Evolutionary conservation across 495 filamentous ascomycete species (phyloP).

Genomic region (Podospora tetraspora): DNA sequence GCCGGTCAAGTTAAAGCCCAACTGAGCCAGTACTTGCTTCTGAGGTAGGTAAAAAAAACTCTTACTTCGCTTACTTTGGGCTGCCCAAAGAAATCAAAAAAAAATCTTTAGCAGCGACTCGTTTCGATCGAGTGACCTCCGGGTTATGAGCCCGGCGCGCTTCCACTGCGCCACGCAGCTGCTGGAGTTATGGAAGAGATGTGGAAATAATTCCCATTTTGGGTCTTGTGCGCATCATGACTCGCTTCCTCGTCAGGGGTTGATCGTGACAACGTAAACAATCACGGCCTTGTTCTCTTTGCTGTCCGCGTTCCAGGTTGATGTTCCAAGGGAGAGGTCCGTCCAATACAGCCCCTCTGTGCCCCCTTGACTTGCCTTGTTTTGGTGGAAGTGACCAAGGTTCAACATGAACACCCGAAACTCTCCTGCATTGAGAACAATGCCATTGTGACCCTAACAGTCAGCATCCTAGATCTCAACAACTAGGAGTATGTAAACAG

Average conservation of each 20-base stretch:
- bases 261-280: neutral
- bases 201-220: neutral
- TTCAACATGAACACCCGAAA: no score
- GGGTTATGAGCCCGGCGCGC: slow-evolving; percentile 42
- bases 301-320: neutral
- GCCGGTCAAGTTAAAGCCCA: neutral
- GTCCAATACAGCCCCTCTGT: no score
- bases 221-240: neutral
- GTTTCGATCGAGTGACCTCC: neutral
- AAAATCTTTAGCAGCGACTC: slow-evolving; percentile 6
- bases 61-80: no score
- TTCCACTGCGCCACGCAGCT: slow-evolving; percentile 52
- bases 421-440: no score
- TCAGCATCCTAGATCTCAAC: no score
- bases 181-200: neutral
- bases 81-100: slow-evolving; percentile 11
- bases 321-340: no score
- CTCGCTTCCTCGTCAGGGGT: neutral
- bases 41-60: no score
- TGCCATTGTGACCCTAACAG: no score
- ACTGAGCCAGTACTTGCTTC: no score
- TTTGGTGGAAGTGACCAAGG: no score
- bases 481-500: no score
- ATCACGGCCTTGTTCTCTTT: neutral
- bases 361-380: no score